Conservation (phyloP, 164 flowering plant genomes). For the Magnolia kwangsiensis region DNA sequence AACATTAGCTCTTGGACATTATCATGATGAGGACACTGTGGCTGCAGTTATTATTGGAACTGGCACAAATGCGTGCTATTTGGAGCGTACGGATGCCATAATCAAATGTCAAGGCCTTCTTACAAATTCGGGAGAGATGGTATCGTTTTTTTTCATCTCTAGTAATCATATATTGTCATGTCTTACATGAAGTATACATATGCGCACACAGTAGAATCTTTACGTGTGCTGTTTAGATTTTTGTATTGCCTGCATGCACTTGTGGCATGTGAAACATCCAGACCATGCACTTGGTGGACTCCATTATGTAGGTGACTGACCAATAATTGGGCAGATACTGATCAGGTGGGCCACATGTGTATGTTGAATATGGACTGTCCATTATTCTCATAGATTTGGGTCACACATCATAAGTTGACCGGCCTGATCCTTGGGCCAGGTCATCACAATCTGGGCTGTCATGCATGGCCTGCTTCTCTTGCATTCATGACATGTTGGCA, state of each 20-base stretch:
- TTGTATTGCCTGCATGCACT: neutral
- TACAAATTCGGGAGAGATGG: slow-evolving; percentile 83
- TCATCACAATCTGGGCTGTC: too few relatives aligned
- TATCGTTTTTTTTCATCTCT: slow-evolving; percentile 27
- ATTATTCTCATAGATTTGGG: too few relatives aligned
- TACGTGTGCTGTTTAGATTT: slow-evolving; percentile 1
- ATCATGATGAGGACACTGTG: slow-evolving; percentile 85
- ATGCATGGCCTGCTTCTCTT: too few relatives aligned
- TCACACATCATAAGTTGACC: too few relatives aligned
- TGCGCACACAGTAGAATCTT: neutral
- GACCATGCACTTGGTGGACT: neutral
- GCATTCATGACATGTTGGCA: too few relatives aligned
- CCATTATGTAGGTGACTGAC: neutral
- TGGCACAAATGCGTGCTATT: slow-evolving; percentile 93
- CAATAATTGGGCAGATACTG: neutral
- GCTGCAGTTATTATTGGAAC: slow-evolving; percentile 93
- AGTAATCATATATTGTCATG: neutral
- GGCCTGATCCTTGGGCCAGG: too few relatives aligned
- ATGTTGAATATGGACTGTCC: neutral
- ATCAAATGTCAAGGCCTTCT: slow-evolving; percentile 84
- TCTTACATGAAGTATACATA: neutral
- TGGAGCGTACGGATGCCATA: slow-evolving; percentile 87
- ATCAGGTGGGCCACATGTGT: neutral
- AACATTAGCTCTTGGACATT: slow-evolving; percentile 87
- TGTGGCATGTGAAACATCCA: neutral